Conservation (phyloP, 208 protist genomes). For the Borovskyia barvae region DNA sequence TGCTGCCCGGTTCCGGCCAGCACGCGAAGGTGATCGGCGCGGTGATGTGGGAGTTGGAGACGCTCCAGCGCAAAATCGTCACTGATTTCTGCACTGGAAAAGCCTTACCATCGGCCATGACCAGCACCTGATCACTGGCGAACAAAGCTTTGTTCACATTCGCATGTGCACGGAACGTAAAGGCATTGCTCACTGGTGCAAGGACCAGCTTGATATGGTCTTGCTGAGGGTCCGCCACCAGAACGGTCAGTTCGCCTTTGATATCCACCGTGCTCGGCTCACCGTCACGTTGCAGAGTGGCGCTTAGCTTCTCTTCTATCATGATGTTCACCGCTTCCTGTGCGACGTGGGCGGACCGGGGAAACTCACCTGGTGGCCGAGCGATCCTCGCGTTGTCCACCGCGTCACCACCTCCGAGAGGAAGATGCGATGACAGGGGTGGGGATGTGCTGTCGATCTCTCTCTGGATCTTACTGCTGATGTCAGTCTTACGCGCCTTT, state of each 20-base stretch:
- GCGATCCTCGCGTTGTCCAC: not conserved
- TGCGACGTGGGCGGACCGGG: not conserved
- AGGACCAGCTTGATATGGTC: constrained; percentile 57
- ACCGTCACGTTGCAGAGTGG: constrained; percentile 56
- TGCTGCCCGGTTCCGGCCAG: constrained; percentile 65
- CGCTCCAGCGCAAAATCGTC: constrained; percentile 75
- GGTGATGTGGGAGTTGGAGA: constrained; percentile 24
- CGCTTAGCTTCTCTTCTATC: constrained; percentile 70
- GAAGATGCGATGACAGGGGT: constrained; percentile 1
- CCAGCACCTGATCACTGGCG: constrained; percentile 63
- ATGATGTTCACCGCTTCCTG: constrained; percentile 48
- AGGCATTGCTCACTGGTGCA: constrained; percentile 46
- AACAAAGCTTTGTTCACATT: constrained; percentile 87
- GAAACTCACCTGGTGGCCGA: not conserved
- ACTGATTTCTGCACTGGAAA: constrained; percentile 79
- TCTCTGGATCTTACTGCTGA: constrained; percentile 70
- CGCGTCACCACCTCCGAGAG: not conserved
- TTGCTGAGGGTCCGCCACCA: constrained; percentile 62
- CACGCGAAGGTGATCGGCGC: constrained; percentile 76
- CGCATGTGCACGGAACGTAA: constrained; percentile 82
- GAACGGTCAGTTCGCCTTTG: constrained; percentile 73
- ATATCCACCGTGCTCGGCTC: constrained; percentile 48
- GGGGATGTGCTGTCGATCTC: constrained; percentile 48
- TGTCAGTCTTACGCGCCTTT: constrained; percentile 65
- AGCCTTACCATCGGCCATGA: constrained; percentile 77